Evolutionary conservation across 306 rosid genomes (phyloP).

Genomic region (Cicer judaicum): DNA sequence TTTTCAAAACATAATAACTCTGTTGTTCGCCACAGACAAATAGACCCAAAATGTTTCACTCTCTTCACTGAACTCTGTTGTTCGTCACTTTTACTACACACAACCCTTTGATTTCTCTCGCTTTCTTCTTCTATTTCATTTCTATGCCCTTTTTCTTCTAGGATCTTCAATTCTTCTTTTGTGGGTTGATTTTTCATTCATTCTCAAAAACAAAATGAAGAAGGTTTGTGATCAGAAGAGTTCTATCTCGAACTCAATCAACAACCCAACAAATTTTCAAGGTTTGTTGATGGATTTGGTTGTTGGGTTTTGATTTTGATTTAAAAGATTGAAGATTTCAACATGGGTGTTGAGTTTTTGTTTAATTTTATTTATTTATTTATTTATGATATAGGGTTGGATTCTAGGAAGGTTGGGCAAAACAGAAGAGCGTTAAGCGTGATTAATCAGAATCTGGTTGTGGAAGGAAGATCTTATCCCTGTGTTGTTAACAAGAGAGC

Average conservation of each 20-base stretch:
- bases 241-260: slow-evolving; percentile 50
- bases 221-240: slow-evolving; percentile 61
- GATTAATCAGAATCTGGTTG: slow-evolving; percentile 63
- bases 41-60: slow-evolving; percentile 46
- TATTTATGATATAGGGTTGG: slow-evolving; percentile 47
- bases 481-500: slow-evolving; percentile 88
- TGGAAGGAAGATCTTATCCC: slow-evolving; percentile 65
- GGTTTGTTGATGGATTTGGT: slow-evolving; percentile 38
- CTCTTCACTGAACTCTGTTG: neutral
- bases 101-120: neutral
- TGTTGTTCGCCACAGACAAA: slow-evolving; percentile 48
- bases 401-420: slow-evolving; percentile 59
- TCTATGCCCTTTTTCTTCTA: slow-evolving; percentile 40
- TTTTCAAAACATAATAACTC: slow-evolving; percentile 51
- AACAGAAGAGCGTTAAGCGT: slow-evolving; percentile 78
- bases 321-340: slow-evolving; percentile 11
- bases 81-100: slow-evolving; percentile 7
- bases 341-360: neutral
- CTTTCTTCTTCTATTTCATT: neutral
- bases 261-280: slow-evolving; percentile 61
- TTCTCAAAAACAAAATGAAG: slow-evolving; percentile 48
- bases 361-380: neutral
- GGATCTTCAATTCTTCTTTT: slow-evolving; percentile 5
- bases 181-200: slow-evolving; percentile 27
- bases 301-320: neutral